Evolutionary conservation across 1,284 basidiomycete genomes (phyloP).

Genomic region (Tranzscheliella williamsii): DNA sequence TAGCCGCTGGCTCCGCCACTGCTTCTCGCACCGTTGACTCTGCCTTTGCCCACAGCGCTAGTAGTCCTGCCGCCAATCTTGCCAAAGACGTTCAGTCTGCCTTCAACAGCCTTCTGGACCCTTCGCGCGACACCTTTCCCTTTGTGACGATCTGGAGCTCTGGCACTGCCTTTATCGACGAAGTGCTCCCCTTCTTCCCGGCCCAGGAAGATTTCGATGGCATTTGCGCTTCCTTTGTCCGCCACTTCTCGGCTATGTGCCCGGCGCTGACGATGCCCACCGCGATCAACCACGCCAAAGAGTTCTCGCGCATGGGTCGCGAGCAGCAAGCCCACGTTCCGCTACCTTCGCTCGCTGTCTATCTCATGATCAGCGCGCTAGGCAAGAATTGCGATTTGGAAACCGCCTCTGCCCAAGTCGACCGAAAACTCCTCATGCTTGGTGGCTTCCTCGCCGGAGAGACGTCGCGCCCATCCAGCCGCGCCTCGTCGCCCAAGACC

Average conservation of each 20-base stretch:
- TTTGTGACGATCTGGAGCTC: constrained; percentile 39
- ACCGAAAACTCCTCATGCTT: constrained; percentile 25
- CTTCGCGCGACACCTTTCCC: constrained; percentile 30
- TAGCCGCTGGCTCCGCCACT: constrained; percentile 3
- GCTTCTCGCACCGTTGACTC: neutral
- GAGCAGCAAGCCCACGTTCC: constrained; percentile 19
- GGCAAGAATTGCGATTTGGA: constrained; percentile 38
- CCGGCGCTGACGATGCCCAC: constrained; percentile 20
- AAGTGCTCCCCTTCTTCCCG: constrained; percentile 34
- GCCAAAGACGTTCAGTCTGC: constrained; percentile 25
- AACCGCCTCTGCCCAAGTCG: constrained; percentile 15
- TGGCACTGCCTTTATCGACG: constrained; percentile 32
- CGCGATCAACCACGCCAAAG: constrained; percentile 21
- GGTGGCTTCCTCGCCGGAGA: constrained; percentile 21
- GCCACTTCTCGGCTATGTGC: constrained; percentile 25
- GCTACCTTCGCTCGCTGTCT: constrained; percentile 27
- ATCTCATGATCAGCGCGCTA: constrained; percentile 34
- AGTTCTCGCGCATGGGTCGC: constrained; percentile 16
- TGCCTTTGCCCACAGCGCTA: constrained; percentile 1
- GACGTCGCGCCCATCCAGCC: constrained; percentile 13
- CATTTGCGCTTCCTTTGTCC: constrained; percentile 23
- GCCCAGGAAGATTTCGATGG: constrained; percentile 23
- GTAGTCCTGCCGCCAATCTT: constrained; percentile 1
- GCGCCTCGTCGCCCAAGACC: neutral
- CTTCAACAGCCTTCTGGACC: constrained; percentile 30